Conservation (phyloP, 495 filamentous ascomycete genomes). For the Entonaema liquescens region DNA sequence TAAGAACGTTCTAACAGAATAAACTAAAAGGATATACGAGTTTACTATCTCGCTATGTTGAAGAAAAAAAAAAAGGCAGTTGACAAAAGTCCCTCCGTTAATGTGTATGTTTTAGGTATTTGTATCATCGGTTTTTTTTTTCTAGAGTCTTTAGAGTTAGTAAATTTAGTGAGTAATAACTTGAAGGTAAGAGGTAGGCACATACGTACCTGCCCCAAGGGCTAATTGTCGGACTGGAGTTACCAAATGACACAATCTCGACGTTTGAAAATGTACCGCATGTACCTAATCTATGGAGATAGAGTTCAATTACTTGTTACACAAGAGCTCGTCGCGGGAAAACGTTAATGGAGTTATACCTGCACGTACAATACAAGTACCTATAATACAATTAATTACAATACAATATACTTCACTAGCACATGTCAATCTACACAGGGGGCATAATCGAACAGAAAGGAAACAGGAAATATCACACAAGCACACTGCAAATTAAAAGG, state of each 20-base stretch:
- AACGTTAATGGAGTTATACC: no score
- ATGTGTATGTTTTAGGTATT: not conserved
- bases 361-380: no score
- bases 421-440: not conserved
- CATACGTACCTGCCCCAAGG: not conserved
- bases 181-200: no score
- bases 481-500: constrained; percentile 4
- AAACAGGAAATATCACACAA: not conserved
- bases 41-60: not conserved
- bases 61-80: not conserved
- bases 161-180: no score
- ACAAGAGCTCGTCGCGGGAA: not conserved
- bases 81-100: not conserved
- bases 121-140: not conserved
- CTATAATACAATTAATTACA: no score
- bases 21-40: not conserved
- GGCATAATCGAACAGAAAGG: no score
- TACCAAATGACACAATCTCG: not conserved
- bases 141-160: not conserved
- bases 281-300: not conserved
- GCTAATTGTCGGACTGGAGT: not conserved
- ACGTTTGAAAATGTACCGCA: not conserved
- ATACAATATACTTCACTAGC: not conserved
- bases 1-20: not conserved
- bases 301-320: not conserved